Evolutionary conservation across 345 rosid species (phyloP).

Genomic region (Eucalyptus tenuipes): DNA sequence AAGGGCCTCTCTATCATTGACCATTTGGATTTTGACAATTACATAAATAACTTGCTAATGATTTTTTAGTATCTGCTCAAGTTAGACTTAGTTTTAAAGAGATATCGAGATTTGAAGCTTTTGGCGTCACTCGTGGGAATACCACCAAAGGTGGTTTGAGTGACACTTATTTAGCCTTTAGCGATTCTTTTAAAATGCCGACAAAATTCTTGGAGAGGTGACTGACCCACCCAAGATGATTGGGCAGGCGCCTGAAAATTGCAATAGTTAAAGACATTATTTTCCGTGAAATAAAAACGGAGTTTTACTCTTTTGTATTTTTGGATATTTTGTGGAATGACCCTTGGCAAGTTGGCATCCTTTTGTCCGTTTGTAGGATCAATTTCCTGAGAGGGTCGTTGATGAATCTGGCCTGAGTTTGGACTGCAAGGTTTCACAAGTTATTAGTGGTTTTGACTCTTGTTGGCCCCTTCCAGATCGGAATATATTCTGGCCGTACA

Average conservation of each 20-base stretch:
- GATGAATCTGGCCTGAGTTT: neutral
- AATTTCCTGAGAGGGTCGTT: neutral
- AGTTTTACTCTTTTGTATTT: fast-evolving
- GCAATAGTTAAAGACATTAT: neutral
- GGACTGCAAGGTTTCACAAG: neutral
- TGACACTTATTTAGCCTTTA: neutral
- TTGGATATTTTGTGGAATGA: neutral
- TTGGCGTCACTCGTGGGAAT: fast-evolving
- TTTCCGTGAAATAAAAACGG: fast-evolving
- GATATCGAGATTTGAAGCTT: neutral
- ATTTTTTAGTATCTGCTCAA: neutral
- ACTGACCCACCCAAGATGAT: neutral
- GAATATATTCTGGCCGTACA: neutral
- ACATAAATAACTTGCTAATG: neutral
- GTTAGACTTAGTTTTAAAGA: neutral
- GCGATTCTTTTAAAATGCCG: fast-evolving
- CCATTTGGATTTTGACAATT: neutral
- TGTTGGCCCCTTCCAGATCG: neutral
- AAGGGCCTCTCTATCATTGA: neutral
- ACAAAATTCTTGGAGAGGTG: neutral
- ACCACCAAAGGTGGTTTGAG: neutral
- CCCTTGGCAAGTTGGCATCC: neutral
- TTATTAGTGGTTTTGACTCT: neutral
- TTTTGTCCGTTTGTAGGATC: neutral
- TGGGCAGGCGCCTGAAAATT: fast-evolving